phyloP scores from a whole-genome alignment of 805 yeast species.

The Candida tallmaniae region DNA sequence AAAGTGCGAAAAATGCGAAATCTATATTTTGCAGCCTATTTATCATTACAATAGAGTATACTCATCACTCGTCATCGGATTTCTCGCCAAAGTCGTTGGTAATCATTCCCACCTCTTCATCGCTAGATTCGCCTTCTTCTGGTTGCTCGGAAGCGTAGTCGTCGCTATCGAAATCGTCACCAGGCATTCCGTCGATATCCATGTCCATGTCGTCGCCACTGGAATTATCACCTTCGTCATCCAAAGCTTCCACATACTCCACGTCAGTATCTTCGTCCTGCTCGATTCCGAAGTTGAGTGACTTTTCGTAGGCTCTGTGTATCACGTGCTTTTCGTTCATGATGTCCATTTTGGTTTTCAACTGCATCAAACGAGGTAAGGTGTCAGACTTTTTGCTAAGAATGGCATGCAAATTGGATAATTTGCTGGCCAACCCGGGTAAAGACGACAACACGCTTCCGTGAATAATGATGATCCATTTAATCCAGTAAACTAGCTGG shows the following conservation, averaged over 20 bases:
- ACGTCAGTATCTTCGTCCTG: conserved; percentile 45
- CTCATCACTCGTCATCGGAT: conserved; percentile 3
- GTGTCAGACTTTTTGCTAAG: conserved; percentile 46
- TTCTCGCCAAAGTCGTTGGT: conserved; percentile 6
- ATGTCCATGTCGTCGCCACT: conserved; percentile 9
- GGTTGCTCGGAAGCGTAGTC: conserved; percentile 22
- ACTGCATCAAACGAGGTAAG: conserved; percentile 46
- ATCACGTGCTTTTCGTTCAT: conserved; percentile 41
- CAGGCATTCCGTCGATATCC: conserved; percentile 6
- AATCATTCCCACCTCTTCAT: conserved; percentile 8
- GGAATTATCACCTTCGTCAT: conserved; percentile 27
- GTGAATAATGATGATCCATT: conserved; percentile 52
- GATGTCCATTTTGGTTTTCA: conserved; percentile 47
- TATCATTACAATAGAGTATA: too few relatives aligned
- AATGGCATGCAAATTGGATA: conserved; percentile 44
- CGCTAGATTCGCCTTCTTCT: conserved; percentile 5
- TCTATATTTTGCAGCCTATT: too few relatives aligned
- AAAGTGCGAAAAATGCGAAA: too few relatives aligned
- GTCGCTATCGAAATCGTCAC: conserved; percentile 11
- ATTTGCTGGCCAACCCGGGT: conserved; percentile 39
- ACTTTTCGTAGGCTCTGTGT: conserved; percentile 16
- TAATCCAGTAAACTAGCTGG: conserved; percentile 50
- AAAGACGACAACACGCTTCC: conserved; percentile 47
- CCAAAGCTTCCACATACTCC: conserved; percentile 70
- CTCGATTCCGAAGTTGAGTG: conserved; percentile 19